Conservation (phyloP, 2,329 filamentous ascomycete genomes). For the Xylariaceae sp. region DNA sequence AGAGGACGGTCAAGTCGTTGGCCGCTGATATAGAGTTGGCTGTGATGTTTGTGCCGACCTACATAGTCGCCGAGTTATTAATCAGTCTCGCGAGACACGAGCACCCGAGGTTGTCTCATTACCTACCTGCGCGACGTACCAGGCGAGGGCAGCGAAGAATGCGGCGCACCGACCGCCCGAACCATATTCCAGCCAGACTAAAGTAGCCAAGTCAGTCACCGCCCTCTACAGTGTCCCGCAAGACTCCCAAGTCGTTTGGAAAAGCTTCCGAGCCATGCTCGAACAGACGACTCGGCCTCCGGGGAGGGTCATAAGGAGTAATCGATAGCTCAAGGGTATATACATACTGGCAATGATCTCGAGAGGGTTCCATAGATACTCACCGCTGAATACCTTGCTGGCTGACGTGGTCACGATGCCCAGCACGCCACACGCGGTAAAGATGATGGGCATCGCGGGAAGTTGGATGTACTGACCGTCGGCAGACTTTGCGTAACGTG, state of each 20-base stretch:
- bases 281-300: neutral
- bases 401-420: conserved; percentile 63
- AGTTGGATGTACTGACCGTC: conserved; percentile 46
- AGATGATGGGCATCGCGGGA: conserved; percentile 50
- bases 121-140: conserved; percentile 52
- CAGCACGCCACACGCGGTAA: conserved; percentile 51
- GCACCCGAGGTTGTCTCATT: neutral
- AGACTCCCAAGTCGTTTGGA: neutral
- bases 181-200: conserved; percentile 47
- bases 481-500: conserved; percentile 41
- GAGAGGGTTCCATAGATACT: conserved; percentile 54
- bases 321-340: neutral
- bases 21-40: conserved; percentile 58
- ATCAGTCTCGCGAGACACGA: neutral
- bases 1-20: conserved; percentile 59
- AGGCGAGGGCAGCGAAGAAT: conserved; percentile 53
- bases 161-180: conserved; percentile 46
- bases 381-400: conserved; percentile 53
- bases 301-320: neutral
- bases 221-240: neutral
- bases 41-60: conserved; percentile 59
- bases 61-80: conserved; percentile 41
- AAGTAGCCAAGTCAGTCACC: neutral
- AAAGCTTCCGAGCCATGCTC: neutral
- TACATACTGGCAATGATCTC: conserved; percentile 41